phyloP scores from a whole-genome alignment of 306 rosid species.

The Vachellia collinsii region DNA sequence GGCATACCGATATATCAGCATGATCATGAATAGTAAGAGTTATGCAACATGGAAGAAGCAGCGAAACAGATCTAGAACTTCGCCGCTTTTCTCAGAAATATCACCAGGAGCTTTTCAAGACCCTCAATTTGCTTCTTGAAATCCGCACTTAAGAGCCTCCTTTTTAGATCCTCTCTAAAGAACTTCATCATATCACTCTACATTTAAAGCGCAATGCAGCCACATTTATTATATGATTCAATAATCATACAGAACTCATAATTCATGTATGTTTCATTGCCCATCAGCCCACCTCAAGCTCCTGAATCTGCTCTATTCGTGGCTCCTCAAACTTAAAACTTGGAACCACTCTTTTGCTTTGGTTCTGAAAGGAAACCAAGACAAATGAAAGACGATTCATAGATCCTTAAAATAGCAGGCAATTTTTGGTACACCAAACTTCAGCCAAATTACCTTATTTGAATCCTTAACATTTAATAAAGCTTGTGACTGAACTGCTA shows the following conservation, averaged over 20 bases:
- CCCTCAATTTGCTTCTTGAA: constrained; percentile 98
- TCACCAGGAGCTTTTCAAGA: constrained; percentile 91
- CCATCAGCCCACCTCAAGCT: constrained; percentile 73
- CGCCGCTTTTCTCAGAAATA: constrained; percentile 95
- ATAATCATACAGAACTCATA: constrained; percentile 23
- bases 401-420: constrained; percentile 6
- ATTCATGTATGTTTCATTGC: constrained; percentile 22
- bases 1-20: constrained; percentile 20
- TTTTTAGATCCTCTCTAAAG: constrained; percentile 96
- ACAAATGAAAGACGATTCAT: constrained; percentile 19
- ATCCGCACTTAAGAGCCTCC: constrained; percentile 89
- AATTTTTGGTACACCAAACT: constrained; percentile 13
- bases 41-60: not conserved
- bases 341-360: constrained; percentile 84
- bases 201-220: constrained; percentile 33
- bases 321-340: constrained; percentile 96
- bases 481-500: constrained; percentile 81
- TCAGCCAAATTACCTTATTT: constrained; percentile 68
- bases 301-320: constrained; percentile 95
- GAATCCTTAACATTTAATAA: constrained; percentile 89
- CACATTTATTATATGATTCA: constrained; percentile 28
- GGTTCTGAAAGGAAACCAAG: constrained; percentile 65
- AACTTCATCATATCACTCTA: constrained; percentile 93
- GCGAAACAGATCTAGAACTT: constrained; percentile 61
- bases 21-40: not conserved